Evolutionary conservation across 1,284 basidiomycete species (phyloP).

Genomic region (Pseudomicrostroma phylloplanum): DNA sequence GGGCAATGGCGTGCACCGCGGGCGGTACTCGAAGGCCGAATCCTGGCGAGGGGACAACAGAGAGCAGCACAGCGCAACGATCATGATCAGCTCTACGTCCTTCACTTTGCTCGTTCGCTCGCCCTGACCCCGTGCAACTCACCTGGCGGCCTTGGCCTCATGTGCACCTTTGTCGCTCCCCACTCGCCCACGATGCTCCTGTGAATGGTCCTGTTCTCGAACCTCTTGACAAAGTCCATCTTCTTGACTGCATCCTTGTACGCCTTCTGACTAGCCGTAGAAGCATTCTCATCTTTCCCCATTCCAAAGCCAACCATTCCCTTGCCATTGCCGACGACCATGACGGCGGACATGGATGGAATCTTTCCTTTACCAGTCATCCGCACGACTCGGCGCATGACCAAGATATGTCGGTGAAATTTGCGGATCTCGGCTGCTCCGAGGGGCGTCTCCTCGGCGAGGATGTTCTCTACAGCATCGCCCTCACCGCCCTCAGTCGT

Average conservation of each 20-base stretch:
- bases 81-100: neutral
- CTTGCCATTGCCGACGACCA: constrained; percentile 73
- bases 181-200: constrained; percentile 72
- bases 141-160: constrained; percentile 71
- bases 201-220: constrained; percentile 85
- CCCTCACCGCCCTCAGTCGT: neutral
- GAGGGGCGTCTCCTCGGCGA: constrained; percentile 44
- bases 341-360: constrained; percentile 62
- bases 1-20: constrained; percentile 74
- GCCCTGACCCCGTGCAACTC: constrained; percentile 5
- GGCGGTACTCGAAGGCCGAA: constrained; percentile 89
- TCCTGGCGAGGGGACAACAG: constrained; percentile 53
- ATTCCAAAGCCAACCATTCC: constrained; percentile 86
- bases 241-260: constrained; percentile 69
- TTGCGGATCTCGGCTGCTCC: constrained; percentile 34
- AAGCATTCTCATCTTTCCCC: constrained; percentile 66
- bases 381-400: constrained; percentile 60
- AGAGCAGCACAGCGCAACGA: neutral
- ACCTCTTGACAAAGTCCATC: constrained; percentile 83
- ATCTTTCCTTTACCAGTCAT: constrained; percentile 83
- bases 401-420: constrained; percentile 44
- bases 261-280: constrained; percentile 63
- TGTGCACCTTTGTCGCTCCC: constrained; percentile 72
- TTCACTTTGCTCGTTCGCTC: neutral
- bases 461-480: neutral